Percentiles rank a stretch among this genome's conserved stretches.
phyloP scores from a whole-genome alignment of 2,329 filamentous ascomycete genomes.

The Septoria linicola region DNA sequence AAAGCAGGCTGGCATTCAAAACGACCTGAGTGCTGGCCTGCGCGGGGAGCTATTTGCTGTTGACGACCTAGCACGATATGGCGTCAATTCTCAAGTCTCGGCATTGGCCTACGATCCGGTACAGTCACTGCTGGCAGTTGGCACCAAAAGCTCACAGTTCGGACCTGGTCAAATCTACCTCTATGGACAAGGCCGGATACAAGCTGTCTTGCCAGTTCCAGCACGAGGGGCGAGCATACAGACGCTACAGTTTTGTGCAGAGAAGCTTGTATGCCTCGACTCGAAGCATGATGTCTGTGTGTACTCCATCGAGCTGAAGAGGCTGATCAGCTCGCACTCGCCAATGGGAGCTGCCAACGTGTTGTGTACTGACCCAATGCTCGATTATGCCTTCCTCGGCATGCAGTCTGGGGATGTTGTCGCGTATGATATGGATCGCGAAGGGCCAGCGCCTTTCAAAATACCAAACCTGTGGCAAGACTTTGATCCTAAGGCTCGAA shows the following conservation, averaged over 20 bases:
- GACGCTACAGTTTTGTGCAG: constrained; percentile 77
- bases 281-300: constrained; percentile 80
- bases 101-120: constrained; percentile 88
- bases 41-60: constrained; percentile 74
- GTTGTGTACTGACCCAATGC: constrained; percentile 78
- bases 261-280: constrained; percentile 82
- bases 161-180: constrained; percentile 86
- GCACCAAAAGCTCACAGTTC: constrained; percentile 82
- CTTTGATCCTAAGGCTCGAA: constrained; percentile 64
- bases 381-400: constrained; percentile 91
- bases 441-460: constrained; percentile 71
- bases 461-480: constrained; percentile 86
- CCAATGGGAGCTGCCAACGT: constrained; percentile 74
- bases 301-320: constrained; percentile 74
- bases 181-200: constrained; percentile 78
- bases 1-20: constrained; percentile 90
- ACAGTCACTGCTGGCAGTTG: constrained; percentile 88
- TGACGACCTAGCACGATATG: constrained; percentile 78
- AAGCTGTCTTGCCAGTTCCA: constrained; percentile 69
- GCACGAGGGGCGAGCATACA: constrained; percentile 69
- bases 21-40: constrained; percentile 82
- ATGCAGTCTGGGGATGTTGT: constrained; percentile 67
- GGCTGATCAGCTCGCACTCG: constrained; percentile 66
- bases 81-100: constrained; percentile 66
- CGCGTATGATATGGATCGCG: constrained; percentile 89